These are phyloP conservation scores for Pythium plurisporium DNA, from an alignment of 352 stramenopile genomes.

Conservation along the genomic window DNA sequence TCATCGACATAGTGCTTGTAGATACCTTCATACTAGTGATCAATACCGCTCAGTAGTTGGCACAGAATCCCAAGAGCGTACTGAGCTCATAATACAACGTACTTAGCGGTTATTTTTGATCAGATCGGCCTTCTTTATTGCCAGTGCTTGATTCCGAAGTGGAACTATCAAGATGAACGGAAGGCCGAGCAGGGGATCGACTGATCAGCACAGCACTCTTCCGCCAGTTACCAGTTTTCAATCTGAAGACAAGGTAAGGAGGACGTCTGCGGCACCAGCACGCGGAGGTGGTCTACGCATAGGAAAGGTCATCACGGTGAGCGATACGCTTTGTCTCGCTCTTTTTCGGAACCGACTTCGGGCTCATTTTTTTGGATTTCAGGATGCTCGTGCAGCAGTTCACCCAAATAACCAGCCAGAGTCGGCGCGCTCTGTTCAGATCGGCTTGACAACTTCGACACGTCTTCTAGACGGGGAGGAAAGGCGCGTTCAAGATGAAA, in stretches of 20 bases:
- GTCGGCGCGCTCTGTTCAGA: background rate
- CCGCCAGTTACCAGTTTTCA: background rate
- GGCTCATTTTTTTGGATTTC: background rate
- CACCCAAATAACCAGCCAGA: conserved; percentile 15
- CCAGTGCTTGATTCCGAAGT: too few species aligned
- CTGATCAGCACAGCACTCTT: background rate
- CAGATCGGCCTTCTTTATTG: too few species aligned
- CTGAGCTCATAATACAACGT: too few species aligned
- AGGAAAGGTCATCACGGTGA: conserved; percentile 46
- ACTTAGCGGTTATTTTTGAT: too few species aligned
- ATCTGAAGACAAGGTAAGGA: background rate
- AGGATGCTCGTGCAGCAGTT: conserved; percentile 33
- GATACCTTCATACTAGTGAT: too few species aligned
- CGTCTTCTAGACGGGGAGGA: conserved; percentile 43
- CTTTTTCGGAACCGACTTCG: background rate
- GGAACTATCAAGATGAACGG: too few species aligned
- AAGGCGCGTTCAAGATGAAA: conserved; percentile 46
- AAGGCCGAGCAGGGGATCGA: too few species aligned
- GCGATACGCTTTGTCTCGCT: background rate
- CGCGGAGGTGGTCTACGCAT: conserved; percentile 44
- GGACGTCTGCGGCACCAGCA: background rate
- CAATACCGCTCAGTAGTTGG: too few species aligned
- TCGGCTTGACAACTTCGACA: background rate
- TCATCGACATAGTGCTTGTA: background rate
- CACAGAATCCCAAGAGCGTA: too few species aligned